A percentile compares a stretch with the other conserved stretches of the same genome.
These are phyloP conservation scores for Chaetomiaceae sp. DNA, from an alignment of 2,329 filamentous ascomycete genomes.

Conservation along the genomic window DNA sequence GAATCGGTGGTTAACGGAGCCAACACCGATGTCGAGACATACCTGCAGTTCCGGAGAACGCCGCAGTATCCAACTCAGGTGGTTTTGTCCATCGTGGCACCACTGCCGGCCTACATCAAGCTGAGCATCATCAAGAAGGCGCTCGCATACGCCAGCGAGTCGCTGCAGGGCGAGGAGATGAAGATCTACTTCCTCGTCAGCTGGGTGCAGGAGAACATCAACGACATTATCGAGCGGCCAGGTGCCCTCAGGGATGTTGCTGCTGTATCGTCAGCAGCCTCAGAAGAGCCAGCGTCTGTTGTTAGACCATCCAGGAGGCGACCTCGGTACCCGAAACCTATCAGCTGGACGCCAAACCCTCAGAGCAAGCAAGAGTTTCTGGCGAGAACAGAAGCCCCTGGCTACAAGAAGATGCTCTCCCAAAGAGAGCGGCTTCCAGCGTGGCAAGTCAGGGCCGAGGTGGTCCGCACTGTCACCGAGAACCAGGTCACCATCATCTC, in stretches of 20 bases:
- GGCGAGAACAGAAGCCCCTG: constrained; percentile 57
- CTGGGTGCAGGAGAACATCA: constrained; percentile 84
- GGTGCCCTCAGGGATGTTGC: constrained; percentile 82
- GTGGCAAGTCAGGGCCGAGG: constrained; percentile 74
- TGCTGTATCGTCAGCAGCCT: constrained; percentile 64
- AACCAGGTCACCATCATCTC: constrained; percentile 95
- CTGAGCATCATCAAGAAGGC: constrained; percentile 79
- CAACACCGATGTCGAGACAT: constrained; percentile 48
- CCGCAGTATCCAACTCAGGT: constrained; percentile 66
- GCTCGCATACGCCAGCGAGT: constrained; percentile 64
- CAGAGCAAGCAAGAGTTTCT: constrained; percentile 66
- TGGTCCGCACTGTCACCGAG: constrained; percentile 68
- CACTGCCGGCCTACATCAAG: constrained; percentile 87
- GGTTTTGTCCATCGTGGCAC: constrained; percentile 65
- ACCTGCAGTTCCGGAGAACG: constrained; percentile 65
- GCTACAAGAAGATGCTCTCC: constrained; percentile 69
- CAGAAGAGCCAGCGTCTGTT: constrained; percentile 41
- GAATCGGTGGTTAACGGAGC: constrained; percentile 49
- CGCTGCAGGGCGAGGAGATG: constrained; percentile 80
- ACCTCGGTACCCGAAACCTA: constrained; percentile 50
- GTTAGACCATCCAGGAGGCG: constrained; percentile 28
- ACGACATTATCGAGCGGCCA: constrained; percentile 76
- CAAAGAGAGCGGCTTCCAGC: constrained; percentile 75
- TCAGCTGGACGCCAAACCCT: constrained; percentile 59
- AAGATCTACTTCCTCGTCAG: constrained; percentile 82